Percentiles rank a stretch among this genome's conserved stretches.
These are phyloP conservation scores for Russula sp. DNA, from an alignment of 768 basidiomycete species.

Conservation along the genomic window DNA sequence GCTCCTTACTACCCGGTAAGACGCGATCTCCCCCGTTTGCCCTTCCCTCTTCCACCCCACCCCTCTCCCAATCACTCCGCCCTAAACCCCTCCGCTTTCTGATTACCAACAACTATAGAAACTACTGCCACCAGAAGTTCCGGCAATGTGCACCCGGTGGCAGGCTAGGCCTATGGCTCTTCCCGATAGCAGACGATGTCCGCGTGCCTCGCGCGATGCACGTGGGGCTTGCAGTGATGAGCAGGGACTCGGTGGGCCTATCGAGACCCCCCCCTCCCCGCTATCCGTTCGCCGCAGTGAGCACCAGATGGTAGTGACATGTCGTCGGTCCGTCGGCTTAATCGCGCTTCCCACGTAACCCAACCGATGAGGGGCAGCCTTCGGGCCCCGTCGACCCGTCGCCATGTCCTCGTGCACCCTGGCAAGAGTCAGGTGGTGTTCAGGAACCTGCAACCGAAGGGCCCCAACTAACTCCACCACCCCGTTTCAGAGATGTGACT, in stretches of 20 bases:
- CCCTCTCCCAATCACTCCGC: neutral
- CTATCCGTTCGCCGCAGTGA: neutral
- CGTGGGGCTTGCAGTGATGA: neutral
- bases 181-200: neutral
- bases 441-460: neutral
- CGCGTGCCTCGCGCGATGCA: neutral
- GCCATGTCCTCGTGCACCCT: neutral
- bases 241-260: neutral
- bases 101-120: neutral
- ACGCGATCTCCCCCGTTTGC: neutral
- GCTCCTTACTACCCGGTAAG: neutral
- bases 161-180: neutral
- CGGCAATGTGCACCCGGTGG: neutral
- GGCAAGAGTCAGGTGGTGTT: neutral
- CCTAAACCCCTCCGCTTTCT: neutral
- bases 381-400: neutral
- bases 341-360: neutral
- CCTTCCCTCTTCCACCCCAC: neutral
- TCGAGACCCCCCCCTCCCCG: neutral
- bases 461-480: neutral
- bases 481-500: slow-evolving; percentile 4
- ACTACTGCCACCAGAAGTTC: neutral
- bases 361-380: neutral
- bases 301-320: neutral
- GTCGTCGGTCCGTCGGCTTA: neutral